Evolutionary conservation across 1,139 yeast genomes (phyloP).

Genomic region (Pichia sp.): DNA sequence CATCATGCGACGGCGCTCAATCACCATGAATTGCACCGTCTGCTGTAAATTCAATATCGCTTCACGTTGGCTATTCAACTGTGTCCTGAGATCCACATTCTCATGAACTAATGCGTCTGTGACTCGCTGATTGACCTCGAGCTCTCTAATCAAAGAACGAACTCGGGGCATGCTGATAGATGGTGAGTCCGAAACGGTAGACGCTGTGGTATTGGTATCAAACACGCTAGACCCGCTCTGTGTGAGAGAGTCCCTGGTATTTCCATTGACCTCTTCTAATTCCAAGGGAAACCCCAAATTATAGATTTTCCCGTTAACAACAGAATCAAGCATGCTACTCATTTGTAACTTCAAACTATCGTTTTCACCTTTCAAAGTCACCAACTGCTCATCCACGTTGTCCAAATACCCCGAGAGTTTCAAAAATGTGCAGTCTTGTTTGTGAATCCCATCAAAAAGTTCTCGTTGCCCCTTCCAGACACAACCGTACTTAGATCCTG

Average conservation of each 20-base stretch:
- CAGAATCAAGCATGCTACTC: constrained; percentile 38
- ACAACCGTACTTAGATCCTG: constrained; percentile 31
- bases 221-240: not conserved
- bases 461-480: constrained; percentile 32
- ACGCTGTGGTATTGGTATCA: not conserved
- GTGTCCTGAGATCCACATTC: constrained; percentile 40
- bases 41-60: constrained; percentile 40
- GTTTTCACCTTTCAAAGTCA: constrained; percentile 30
- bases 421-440: constrained; percentile 27
- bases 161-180: constrained; percentile 35
- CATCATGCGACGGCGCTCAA: constrained; percentile 29
- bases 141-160: constrained; percentile 25
- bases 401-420: constrained; percentile 27
- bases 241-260: constrained; percentile 18
- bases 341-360: constrained; percentile 31
- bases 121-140: constrained; percentile 29
- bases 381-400: constrained; percentile 25
- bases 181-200: not conserved
- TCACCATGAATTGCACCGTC: constrained; percentile 41
- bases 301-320: constrained; percentile 43
- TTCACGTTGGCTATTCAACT: constrained; percentile 38
- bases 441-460: constrained; percentile 26
- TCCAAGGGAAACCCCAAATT: constrained; percentile 43
- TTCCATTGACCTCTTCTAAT: constrained; percentile 3
- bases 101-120: constrained; percentile 36